Conservation (phyloP, 129 eudicot species). For the Cynara cardunculus region DNA sequence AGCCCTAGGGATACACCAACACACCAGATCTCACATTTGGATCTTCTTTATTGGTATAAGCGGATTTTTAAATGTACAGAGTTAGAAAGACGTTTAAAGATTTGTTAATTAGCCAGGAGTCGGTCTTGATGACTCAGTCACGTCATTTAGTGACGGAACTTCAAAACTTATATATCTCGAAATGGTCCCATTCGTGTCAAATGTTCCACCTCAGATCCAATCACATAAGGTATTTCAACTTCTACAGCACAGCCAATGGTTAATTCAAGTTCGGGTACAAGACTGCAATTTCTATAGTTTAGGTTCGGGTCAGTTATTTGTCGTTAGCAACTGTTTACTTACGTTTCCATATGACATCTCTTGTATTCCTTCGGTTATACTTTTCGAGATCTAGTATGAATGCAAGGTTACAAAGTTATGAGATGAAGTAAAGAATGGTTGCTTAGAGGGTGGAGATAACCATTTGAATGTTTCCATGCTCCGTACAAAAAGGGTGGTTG, state of each 20-base stretch:
- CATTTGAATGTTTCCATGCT: background rate
- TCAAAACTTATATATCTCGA: background rate
- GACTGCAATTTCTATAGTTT: background rate
- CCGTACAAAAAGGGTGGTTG: background rate
- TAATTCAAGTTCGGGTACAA: background rate
- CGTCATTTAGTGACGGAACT: background rate
- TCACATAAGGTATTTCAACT: background rate
- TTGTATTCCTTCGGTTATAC: background rate
- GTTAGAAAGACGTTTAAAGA: background rate
- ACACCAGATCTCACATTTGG: slow-evolving; percentile 19
- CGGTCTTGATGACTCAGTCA: background rate
- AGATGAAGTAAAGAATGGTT: background rate
- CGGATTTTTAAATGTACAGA: background rate
- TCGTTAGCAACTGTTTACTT: background rate
- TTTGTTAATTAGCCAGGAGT: background rate
- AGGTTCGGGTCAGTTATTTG: background rate
- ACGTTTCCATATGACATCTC: background rate
- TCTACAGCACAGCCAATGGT: background rate
- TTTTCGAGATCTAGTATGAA: background rate
- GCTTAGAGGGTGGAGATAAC: background rate
- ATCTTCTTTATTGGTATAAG: background rate
- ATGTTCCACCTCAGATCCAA: background rate
- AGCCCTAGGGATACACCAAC: slow-evolving; percentile 13
- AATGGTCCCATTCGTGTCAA: background rate
- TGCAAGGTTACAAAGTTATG: background rate